Conservation (phyloP, 1,284 basidiomycete genomes). For the Papiliotrema flavescens region DNA sequence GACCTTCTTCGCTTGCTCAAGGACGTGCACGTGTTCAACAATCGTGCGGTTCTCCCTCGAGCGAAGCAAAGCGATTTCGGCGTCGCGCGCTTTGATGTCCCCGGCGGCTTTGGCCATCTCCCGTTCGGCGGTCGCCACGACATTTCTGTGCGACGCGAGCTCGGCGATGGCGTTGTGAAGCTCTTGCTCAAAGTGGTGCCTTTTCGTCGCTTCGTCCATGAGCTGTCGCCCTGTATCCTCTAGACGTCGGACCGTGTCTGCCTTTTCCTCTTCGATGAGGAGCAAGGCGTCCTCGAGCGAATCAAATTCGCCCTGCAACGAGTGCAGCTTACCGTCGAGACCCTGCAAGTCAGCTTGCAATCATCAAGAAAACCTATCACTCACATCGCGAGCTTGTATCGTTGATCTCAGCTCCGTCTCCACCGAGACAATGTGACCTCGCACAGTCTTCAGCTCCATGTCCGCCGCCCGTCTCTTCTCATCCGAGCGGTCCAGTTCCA, state of each 20-base stretch:
- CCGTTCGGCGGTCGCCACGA: constrained; percentile 67
- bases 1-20: constrained; percentile 93
- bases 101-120: constrained; percentile 74
- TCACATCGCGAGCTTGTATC: constrained; percentile 67
- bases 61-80: constrained; percentile 79
- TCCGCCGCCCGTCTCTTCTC: constrained; percentile 67
- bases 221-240: constrained; percentile 57
- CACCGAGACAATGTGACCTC: constrained; percentile 66
- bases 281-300: constrained; percentile 81
- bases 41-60: constrained; percentile 94
- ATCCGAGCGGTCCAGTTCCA: constrained; percentile 61
- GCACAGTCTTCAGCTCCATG: constrained; percentile 68
- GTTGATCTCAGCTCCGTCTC: constrained; percentile 65
- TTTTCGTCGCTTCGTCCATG: constrained; percentile 54
- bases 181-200: constrained; percentile 67
- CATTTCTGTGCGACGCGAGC: constrained; percentile 63
- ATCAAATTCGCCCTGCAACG: constrained; percentile 63
- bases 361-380: constrained; percentile 16
- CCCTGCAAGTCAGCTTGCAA: constrained; percentile 50
- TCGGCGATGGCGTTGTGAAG: constrained; percentile 66
- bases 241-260: constrained; percentile 66
- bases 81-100: constrained; percentile 77
- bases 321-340: constrained; percentile 69
- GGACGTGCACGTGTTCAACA: constrained; percentile 96
- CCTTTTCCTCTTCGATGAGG: constrained; percentile 76